Evolutionary conservation across 148 eudicot genomes (phyloP).

Genomic region (Rheum nobile): DNA sequence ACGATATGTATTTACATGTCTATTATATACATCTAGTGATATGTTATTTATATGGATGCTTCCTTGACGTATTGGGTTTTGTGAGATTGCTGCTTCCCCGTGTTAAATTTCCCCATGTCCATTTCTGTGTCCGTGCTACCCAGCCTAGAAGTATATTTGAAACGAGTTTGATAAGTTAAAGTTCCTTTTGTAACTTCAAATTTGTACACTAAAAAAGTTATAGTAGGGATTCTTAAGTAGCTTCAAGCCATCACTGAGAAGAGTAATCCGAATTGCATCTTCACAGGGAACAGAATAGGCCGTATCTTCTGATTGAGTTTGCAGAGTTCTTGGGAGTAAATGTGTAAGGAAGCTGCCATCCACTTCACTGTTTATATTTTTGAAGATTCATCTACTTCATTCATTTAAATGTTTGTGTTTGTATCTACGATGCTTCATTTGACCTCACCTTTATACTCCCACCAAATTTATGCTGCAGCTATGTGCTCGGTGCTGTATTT

Average conservation of each 20-base stretch:
- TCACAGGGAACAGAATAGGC: slow-evolving; percentile 53
- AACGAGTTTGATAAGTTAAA: not conserved
- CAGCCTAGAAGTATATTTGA: not conserved
- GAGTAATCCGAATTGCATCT: slow-evolving; percentile 16
- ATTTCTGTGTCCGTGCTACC: not conserved
- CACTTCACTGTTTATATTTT: not conserved
- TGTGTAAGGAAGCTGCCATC: slow-evolving; percentile 41
- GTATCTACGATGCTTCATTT: not conserved
- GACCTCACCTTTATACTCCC: slow-evolving; percentile 1
- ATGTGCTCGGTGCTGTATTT: slow-evolving; percentile 81
- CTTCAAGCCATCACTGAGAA: not conserved
- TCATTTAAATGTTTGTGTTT: not conserved
- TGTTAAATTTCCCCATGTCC: not conserved
- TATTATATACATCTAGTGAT: not conserved
- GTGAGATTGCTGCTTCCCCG: not conserved
- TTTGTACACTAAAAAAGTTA: not conserved
- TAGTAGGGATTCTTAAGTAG: not conserved
- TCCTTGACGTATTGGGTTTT: not conserved
- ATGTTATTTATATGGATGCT: not conserved
- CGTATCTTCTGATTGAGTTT: slow-evolving; percentile 70
- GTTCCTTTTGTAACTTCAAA: not conserved
- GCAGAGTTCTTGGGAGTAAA: slow-evolving; percentile 52
- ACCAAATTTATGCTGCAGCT: slow-evolving; percentile 36
- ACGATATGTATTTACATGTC: not conserved
- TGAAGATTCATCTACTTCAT: not conserved